Conservation (phyloP, 2,329 filamentous ascomycete genomes). For the Akanthomyces muscarius region DNA sequence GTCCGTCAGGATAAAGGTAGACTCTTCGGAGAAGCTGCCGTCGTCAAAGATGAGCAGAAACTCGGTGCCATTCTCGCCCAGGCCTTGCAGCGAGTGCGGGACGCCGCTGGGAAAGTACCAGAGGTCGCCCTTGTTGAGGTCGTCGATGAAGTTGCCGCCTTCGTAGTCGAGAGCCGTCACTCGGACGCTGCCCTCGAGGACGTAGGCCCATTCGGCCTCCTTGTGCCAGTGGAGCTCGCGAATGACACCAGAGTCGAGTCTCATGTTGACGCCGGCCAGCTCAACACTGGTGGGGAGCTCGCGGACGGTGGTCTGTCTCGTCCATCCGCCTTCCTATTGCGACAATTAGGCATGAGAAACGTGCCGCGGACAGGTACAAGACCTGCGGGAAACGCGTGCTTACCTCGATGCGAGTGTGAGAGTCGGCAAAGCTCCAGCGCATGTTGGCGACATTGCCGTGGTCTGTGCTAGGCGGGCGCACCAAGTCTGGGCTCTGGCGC, state of each 20-base stretch:
- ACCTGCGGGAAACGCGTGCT: constrained; percentile 18
- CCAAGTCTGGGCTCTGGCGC: constrained; percentile 65
- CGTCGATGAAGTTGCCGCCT: constrained; percentile 72
- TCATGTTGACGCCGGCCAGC: constrained; percentile 75
- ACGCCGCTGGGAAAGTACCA: constrained; percentile 80
- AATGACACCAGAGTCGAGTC: constrained; percentile 67
- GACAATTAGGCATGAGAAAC: neutral
- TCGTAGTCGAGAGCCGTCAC: constrained; percentile 72
- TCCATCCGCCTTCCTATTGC: constrained; percentile 68
- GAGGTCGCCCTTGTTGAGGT: constrained; percentile 69
- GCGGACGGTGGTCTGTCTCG: constrained; percentile 65
- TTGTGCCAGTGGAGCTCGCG: constrained; percentile 80
- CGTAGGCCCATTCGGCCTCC: constrained; percentile 74
- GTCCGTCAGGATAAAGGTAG: constrained; percentile 69
- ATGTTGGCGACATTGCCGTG: constrained; percentile 67
- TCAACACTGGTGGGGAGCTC: constrained; percentile 64
- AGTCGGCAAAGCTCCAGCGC: constrained; percentile 67
- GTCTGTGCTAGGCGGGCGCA: constrained; percentile 70
- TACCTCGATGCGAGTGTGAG: constrained; percentile 60
- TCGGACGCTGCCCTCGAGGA: constrained; percentile 66
- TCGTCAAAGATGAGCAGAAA: constrained; percentile 48
- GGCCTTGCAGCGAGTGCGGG: constrained; percentile 71
- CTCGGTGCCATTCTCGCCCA: constrained; percentile 57
- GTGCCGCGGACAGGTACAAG: no score
- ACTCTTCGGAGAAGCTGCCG: constrained; percentile 53